Percentiles rank a stretch among this genome's conserved stretches.
Evolutionary conservation across 2,329 filamentous ascomycete genomes (phyloP).

Genomic region (Pseudophaeomoniella oleicola): DNA sequence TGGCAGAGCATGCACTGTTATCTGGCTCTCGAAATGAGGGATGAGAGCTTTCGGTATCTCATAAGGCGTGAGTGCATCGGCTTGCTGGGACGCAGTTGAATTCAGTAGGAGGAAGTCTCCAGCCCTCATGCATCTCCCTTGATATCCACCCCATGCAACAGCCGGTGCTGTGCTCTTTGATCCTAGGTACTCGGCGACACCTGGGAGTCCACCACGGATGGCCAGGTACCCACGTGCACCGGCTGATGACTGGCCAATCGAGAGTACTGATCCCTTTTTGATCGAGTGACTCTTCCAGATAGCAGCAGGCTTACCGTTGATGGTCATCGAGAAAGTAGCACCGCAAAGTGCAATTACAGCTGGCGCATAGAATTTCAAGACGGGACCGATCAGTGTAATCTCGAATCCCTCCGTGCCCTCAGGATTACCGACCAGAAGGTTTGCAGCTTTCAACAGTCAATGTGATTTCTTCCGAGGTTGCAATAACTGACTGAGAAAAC

Average conservation of each 20-base stretch:
- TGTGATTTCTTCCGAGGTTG: no score
- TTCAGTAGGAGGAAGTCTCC: constrained; percentile 42
- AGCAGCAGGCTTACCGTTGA: constrained; percentile 34
- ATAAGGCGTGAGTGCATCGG: no score
- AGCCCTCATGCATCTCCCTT: constrained; percentile 40
- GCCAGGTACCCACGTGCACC: constrained; percentile 46
- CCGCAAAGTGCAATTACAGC: constrained; percentile 45
- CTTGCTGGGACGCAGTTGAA: constrained; percentile 25
- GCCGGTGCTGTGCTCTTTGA: constrained; percentile 45
- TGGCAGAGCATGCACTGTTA: constrained; percentile 37
- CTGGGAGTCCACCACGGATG: constrained; percentile 38
- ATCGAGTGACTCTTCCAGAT: constrained; percentile 43
- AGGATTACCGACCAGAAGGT: constrained; percentile 44
- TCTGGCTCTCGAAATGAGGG: no score
- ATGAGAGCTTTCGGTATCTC: no score
- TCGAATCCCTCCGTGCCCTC: constrained; percentile 40
- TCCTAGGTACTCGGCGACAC: constrained; percentile 42
- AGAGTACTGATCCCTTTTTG: constrained; percentile 35
- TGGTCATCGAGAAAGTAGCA: constrained; percentile 33
- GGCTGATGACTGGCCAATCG: constrained; percentile 37
- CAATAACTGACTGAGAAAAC: no score
- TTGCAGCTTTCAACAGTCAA: no score
- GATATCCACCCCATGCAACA: constrained; percentile 44
- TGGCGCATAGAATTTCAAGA: constrained; percentile 38
- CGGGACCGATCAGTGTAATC: constrained; percentile 47